Conservation (phyloP, 1,284 basidiomycete species). For the Apiotrichum gracile region DNA sequence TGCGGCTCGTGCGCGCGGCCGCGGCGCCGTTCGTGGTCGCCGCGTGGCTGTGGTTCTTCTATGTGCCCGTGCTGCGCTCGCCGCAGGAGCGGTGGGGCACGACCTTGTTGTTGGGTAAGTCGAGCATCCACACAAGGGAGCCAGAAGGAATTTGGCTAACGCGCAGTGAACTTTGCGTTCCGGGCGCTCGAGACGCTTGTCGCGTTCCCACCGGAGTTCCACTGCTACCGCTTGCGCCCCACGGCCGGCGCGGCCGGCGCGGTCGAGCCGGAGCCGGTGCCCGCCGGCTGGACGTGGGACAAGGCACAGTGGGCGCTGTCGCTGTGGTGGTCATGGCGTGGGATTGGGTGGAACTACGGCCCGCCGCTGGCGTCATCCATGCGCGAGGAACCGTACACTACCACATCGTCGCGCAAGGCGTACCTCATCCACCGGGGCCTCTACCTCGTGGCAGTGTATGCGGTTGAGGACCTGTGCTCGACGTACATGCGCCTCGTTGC, state of each 20-base stretch:
- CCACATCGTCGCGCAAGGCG: constrained; percentile 15
- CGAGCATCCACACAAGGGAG: neutral
- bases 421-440: constrained; percentile 17
- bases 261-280: constrained; percentile 27
- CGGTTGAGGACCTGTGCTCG: constrained; percentile 21
- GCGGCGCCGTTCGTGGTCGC: constrained; percentile 18
- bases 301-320: constrained; percentile 34
- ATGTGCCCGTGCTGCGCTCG: constrained; percentile 9
- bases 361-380: constrained; percentile 25
- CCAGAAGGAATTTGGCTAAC: too few relatives aligned
- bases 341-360: constrained; percentile 40
- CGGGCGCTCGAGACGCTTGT: constrained; percentile 28
- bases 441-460: constrained; percentile 8
- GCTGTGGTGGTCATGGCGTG: constrained; percentile 32
- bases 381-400: constrained; percentile 21
- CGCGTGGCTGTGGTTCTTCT: constrained; percentile 16
- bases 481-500: constrained; percentile 23
- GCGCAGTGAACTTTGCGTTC: constrained; percentile 15
- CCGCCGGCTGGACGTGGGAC: constrained; percentile 28
- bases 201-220: constrained; percentile 33
- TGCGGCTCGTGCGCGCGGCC: constrained; percentile 26
- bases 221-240: constrained; percentile 23
- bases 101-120: constrained; percentile 21
- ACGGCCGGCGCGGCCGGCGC: constrained; percentile 1
- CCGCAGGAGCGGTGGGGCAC: constrained; percentile 29